Conservation (phyloP, 1,139 yeast species). For the Geotrichum bryndzae region DNA sequence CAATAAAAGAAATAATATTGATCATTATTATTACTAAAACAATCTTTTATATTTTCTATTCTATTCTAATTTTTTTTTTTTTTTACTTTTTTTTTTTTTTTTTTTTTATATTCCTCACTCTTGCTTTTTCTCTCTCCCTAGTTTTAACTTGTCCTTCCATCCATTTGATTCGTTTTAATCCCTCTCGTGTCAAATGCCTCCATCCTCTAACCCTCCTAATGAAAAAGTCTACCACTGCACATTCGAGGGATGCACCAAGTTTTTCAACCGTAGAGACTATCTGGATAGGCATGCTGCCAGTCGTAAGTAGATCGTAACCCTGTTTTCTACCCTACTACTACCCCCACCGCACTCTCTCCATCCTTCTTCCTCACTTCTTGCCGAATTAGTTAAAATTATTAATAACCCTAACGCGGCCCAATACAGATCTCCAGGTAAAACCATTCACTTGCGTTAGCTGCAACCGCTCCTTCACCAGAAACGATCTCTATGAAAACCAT, state of each 20-base stretch:
- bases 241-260: constrained; percentile 33
- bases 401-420: neutral
- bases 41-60: neutral
- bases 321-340: neutral
- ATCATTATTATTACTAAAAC: too few relatives aligned
- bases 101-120: too few relatives aligned
- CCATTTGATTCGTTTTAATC: neutral
- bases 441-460: constrained; percentile 33
- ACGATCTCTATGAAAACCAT: constrained; percentile 36
- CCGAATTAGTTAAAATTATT: neutral
- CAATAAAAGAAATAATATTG: too few relatives aligned
- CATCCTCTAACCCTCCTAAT: neutral
- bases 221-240: constrained; percentile 24
- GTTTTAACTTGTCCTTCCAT: neutral
- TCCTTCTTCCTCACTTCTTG: neutral
- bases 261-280: constrained; percentile 35
- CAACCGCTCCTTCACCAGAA: constrained; percentile 33
- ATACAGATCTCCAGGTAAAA: constrained; percentile 29
- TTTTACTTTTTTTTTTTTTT: too few relatives aligned
- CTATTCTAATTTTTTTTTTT: neutral
- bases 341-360: neutral
- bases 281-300: constrained; percentile 36
- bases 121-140: neutral
- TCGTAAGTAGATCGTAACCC: constrained; percentile 23
- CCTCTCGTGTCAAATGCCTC: neutral